A percentile compares a stretch with the other conserved stretches of the same genome.
These are phyloP conservation scores for Pterulicium gracile DNA, from an alignment of 1,284 basidiomycete genomes.

Conservation along the genomic window DNA sequence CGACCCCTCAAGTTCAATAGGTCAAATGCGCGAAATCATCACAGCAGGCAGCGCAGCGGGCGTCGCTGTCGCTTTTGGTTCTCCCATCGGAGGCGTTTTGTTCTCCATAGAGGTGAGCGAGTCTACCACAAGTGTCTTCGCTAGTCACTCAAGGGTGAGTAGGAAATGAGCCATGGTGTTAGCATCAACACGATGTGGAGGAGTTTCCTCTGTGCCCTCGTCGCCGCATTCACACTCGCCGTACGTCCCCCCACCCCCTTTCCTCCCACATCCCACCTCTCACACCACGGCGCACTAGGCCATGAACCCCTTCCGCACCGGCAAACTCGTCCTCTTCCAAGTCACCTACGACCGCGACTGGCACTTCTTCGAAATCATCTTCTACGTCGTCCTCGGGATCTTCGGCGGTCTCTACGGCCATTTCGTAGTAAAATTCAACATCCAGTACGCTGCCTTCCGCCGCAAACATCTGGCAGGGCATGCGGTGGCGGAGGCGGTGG, in stretches of 20 bases:
- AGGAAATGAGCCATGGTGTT: constrained; percentile 98
- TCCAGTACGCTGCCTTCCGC: constrained; percentile 91
- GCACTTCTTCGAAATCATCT: constrained; percentile 99
- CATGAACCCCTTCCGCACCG: constrained; percentile 97
- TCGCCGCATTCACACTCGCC: constrained; percentile 92
- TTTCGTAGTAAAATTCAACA: constrained; percentile 94
- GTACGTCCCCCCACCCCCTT: constrained; percentile 36
- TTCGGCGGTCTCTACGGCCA: constrained; percentile 97
- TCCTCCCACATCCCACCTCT: constrained; percentile 8
- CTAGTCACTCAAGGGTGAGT: constrained; percentile 4
- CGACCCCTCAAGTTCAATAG: constrained; percentile 27
- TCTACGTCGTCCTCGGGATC: constrained; percentile 89
- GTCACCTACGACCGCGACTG: constrained; percentile 96
- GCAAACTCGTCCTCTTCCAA: constrained; percentile 96
- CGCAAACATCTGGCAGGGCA: constrained; percentile 79
- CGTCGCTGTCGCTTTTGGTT: constrained; percentile 95
- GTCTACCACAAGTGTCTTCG: constrained; percentile 2
- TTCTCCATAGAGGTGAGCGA: constrained; percentile 72
- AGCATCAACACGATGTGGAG: constrained; percentile 98
- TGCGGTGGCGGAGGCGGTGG: constrained; percentile 84
- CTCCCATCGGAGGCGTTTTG: constrained; percentile 94
- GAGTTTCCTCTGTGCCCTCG: constrained; percentile 93
- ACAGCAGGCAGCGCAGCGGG: constrained; percentile 96
- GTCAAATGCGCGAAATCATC: constrained; percentile 91
- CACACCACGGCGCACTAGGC: constrained; percentile 36